phyloP scores from a whole-genome alignment of 2,329 filamentous ascomycete species.

The Phialophora expanda region DNA sequence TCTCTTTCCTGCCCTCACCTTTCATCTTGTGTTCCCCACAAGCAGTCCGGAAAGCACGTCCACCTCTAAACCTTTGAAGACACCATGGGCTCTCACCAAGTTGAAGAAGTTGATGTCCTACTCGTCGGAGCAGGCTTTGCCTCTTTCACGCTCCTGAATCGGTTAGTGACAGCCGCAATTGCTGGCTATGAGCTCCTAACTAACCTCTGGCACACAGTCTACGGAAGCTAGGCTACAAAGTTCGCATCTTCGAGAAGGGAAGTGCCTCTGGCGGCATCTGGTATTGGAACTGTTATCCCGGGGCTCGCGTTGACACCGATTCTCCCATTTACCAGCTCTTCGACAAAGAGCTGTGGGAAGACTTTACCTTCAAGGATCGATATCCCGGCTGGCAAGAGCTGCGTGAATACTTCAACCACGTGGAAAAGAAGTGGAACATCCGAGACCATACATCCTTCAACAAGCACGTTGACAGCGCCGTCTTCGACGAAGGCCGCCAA shows the following conservation, averaged over 20 bases:
- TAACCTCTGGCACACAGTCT: conserved; percentile 42
- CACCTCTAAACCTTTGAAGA: neutral
- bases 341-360: conserved; percentile 49
- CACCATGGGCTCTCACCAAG: conserved; percentile 31
- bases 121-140: conserved; percentile 45
- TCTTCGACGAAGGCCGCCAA: conserved; percentile 43
- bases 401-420: conserved; percentile 49
- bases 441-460: conserved; percentile 46
- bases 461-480: conserved; percentile 46
- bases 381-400: conserved; percentile 48
- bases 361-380: conserved; percentile 53
- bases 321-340: conserved; percentile 35
- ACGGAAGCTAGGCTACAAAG: conserved; percentile 56
- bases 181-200: neutral
- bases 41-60: neutral
- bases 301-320: conserved; percentile 44
- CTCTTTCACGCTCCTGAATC: conserved; percentile 58
- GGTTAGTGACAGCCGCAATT: conserved; percentile 12
- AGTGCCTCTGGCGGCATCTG: conserved; percentile 49
- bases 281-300: conserved; percentile 49
- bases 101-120: conserved; percentile 34
- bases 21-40: neutral
- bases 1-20: neutral
- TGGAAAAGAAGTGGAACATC: conserved; percentile 49
- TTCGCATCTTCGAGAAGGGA: conserved; percentile 60